Conservation (phyloP, 1,139 yeast genomes). For the Diutina ranongensis region DNA sequence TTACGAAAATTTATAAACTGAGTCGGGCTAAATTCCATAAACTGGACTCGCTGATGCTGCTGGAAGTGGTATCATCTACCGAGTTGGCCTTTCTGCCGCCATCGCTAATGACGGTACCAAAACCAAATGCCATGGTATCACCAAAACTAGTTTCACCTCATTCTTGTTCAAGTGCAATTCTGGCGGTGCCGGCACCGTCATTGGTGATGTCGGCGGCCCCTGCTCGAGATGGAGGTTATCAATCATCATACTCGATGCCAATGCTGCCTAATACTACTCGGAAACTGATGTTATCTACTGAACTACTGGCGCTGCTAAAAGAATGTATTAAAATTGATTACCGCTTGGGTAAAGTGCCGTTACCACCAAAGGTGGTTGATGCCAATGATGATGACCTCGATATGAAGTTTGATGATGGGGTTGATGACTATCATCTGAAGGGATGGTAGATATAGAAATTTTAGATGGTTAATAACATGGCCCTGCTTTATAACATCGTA, state of each 20-base stretch:
- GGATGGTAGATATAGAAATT: too few relatives aligned
- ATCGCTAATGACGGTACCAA: neutral
- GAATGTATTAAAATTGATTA: constrained; percentile 2
- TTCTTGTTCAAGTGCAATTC: neutral
- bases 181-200: constrained; percentile 6
- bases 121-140: neutral
- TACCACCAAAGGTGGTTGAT: neutral
- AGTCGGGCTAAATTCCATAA: constrained; percentile 4
- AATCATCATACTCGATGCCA: neutral
- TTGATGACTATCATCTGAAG: constrained; percentile 4
- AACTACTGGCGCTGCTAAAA: constrained; percentile 2
- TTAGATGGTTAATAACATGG: too few relatives aligned
- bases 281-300: neutral
- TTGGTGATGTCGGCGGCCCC: neutral
- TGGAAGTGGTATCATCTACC: neutral
- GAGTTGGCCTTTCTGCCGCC: neutral
- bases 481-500: neutral
- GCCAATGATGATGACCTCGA: neutral
- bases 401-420: neutral
- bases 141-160: neutral
- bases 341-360: constrained; percentile 2
- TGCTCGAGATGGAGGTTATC: neutral
- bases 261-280: constrained; percentile 3
- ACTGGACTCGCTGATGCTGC: constrained; percentile 4
- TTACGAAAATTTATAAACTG: neutral